Percentiles rank a stretch among this genome's conserved stretches.
phyloP scores from a whole-genome alignment of 768 basidiomycete genomes.

The Auriculariales sp. region DNA sequence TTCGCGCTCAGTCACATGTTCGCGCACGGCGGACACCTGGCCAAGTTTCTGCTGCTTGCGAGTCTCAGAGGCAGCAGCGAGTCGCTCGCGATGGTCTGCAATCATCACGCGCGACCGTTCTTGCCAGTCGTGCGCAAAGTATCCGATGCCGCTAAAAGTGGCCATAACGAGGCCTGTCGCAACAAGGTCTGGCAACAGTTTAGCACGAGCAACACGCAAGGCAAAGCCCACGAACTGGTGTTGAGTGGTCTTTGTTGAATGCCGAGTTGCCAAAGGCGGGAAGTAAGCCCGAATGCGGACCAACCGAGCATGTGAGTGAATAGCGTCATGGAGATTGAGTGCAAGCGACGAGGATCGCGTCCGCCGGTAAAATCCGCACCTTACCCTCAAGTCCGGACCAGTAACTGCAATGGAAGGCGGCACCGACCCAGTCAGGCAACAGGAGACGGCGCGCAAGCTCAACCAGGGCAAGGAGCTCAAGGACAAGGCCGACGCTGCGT shows the following conservation, averaged over 20 bases:
- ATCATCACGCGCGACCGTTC: slow-evolving; percentile 44
- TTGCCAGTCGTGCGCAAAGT: slow-evolving; percentile 62
- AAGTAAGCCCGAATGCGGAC: slow-evolving; percentile 68
- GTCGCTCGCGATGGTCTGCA: slow-evolving; percentile 47
- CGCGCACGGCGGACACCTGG: no score
- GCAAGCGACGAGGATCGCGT: no score
- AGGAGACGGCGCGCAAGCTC: slow-evolving; percentile 30
- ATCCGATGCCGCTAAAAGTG: slow-evolving; percentile 58
- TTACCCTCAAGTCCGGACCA: no score
- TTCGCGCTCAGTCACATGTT: no score
- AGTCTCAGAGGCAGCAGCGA: no score
- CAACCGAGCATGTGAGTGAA: slow-evolving; percentile 61
- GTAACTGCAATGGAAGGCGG: no score
- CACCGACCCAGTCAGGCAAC: not conserved
- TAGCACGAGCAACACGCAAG: slow-evolving; percentile 1
- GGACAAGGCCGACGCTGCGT: slow-evolving; percentile 49
- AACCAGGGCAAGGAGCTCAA: slow-evolving; percentile 52
- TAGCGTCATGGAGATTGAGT: slow-evolving; percentile 55
- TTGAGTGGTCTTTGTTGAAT: slow-evolving; percentile 70
- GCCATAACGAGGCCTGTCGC: slow-evolving; percentile 58
- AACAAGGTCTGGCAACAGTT: slow-evolving; percentile 39
- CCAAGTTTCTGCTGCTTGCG: no score
- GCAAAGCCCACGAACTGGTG: slow-evolving; percentile 67
- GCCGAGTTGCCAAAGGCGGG: slow-evolving; percentile 74
- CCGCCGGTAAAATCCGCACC: no score